phyloP scores from a whole-genome alignment of 768 basidiomycete species.

The Hortiboletus flavorubellus region DNA sequence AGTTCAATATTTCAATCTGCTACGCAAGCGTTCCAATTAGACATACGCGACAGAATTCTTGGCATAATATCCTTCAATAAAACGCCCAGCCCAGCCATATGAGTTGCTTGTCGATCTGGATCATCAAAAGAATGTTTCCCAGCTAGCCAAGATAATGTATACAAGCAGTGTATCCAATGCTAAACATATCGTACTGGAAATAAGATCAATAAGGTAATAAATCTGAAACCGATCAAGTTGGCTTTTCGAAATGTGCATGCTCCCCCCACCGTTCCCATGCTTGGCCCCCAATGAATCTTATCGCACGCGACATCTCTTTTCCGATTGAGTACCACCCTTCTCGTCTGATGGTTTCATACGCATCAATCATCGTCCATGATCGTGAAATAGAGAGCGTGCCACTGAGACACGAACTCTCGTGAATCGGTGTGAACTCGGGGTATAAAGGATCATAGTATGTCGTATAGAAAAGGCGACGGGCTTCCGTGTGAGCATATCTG shows the following conservation, averaged over 20 bases:
- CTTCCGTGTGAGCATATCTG: slow-evolving; percentile 43
- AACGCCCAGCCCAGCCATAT: too few species aligned
- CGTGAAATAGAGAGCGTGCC: slow-evolving; percentile 35
- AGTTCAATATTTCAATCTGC: neutral
- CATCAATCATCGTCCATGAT: slow-evolving; percentile 37
- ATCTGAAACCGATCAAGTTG: slow-evolving; percentile 22
- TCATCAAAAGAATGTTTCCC: neutral
- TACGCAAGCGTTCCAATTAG: neutral
- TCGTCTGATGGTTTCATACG: slow-evolving; percentile 36
- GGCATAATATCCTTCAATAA: too few species aligned
- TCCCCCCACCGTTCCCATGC: slow-evolving; percentile 46
- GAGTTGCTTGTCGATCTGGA: too few species aligned
- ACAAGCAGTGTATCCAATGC: slow-evolving; percentile 14
- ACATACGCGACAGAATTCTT: neutral
- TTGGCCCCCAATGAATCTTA: slow-evolving; percentile 37
- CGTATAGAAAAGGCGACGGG: slow-evolving; percentile 60
- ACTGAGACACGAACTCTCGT: slow-evolving; percentile 23
- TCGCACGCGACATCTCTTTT: slow-evolving; percentile 37
- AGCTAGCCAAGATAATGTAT: slow-evolving; percentile 13
- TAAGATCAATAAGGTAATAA: slow-evolving; percentile 20
- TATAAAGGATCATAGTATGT: slow-evolving; percentile 79
- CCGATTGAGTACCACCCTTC: slow-evolving; percentile 41
- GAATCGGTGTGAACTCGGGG: slow-evolving; percentile 61
- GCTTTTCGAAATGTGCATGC: slow-evolving; percentile 25
- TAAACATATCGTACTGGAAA: slow-evolving; percentile 13